Percentiles rank a stretch among this genome's conserved stretches.
Conservation (phyloP, 2,329 filamentous ascomycete genomes). For the Tolypocladium paradoxum region DNA sequence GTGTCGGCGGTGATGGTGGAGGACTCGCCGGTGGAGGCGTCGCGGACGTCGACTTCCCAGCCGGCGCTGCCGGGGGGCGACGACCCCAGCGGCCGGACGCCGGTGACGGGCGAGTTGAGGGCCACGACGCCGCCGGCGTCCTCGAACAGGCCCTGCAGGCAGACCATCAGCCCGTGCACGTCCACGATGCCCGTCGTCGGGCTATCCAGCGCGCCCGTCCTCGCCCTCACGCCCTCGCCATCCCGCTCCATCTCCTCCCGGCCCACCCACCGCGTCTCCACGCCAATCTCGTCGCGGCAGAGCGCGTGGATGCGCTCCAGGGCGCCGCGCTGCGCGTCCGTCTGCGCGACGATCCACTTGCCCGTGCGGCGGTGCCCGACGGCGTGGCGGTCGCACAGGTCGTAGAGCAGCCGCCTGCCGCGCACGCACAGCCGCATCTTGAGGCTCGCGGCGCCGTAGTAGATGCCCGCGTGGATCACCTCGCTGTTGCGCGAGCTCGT, state of each 20-base stretch:
- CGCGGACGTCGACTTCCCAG: conserved; percentile 55
- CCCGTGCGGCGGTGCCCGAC: conserved; percentile 68
- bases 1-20: conserved; percentile 61
- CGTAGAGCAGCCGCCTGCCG: conserved; percentile 70
- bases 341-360: conserved; percentile 94
- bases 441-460: conserved; percentile 66
- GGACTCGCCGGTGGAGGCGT: conserved; percentile 32
- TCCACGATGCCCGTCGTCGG: conserved; percentile 86
- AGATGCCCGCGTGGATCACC: conserved; percentile 92
- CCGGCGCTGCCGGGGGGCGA: conserved; percentile 40
- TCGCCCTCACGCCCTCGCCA: conserved; percentile 68
- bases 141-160: conserved; percentile 66
- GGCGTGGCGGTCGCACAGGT: conserved; percentile 54
- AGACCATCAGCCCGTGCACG: conserved; percentile 74
- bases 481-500: conserved; percentile 87
- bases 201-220: conserved; percentile 68
- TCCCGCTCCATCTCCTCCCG: conserved; percentile 46
- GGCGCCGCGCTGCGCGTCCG: conserved; percentile 54
- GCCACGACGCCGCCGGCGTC: conserved; percentile 66
- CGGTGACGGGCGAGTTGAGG: conserved; percentile 54
- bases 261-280: conserved; percentile 63
- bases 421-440: conserved; percentile 77
- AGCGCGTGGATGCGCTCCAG: conserved; percentile 40
- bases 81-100: conserved; percentile 38
- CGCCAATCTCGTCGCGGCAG: conserved; percentile 29